A percentile compares a stretch with the other conserved stretches of the same genome.
These are phyloP conservation scores for Kodamaea lidongshanica DNA, from an alignment of 805 yeast species.

Conservation along the genomic window DNA sequence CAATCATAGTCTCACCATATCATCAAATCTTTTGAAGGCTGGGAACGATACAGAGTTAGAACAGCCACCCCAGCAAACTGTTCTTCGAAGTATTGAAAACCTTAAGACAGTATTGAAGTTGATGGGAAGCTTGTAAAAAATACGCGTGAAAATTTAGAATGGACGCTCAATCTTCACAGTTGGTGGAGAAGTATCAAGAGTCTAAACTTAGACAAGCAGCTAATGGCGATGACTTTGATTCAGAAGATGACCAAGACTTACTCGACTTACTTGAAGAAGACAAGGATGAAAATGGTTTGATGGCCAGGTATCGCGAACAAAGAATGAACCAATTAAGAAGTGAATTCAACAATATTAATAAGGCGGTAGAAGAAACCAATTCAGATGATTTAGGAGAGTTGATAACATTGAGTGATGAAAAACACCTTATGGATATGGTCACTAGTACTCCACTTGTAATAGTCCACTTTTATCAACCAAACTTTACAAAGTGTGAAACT, in stretches of 20 bases:
- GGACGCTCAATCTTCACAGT: slow-evolving; percentile 27
- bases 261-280: slow-evolving; percentile 41
- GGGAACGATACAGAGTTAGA: background rate
- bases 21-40: slow-evolving; percentile 15
- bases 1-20: slow-evolving; percentile 22
- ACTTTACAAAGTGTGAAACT: slow-evolving; percentile 52
- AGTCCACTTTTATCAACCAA: slow-evolving; percentile 59
- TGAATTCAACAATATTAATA: slow-evolving; percentile 33
- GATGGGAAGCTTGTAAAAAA: background rate
- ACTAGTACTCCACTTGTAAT: slow-evolving; percentile 38
- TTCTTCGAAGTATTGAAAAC: slow-evolving; percentile 14
- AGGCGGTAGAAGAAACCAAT: slow-evolving; percentile 21
- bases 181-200: slow-evolving; percentile 43
- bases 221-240: slow-evolving; percentile 8
- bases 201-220: slow-evolving; percentile 22
- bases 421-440: slow-evolving; percentile 48
- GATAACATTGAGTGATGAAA: slow-evolving; percentile 43
- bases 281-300: slow-evolving; percentile 26
- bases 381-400: slow-evolving; percentile 40
- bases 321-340: slow-evolving; percentile 52
- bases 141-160: slow-evolving; percentile 12
- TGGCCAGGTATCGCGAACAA: slow-evolving; percentile 50
- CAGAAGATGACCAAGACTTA: slow-evolving; percentile 11
- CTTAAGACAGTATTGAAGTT: slow-evolving; percentile 14
- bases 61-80: slow-evolving; percentile 15